Base-by-base conservation (phyloP, 2,329 filamentous ascomycete genomes). In the Capronia epimyces region DNA sequence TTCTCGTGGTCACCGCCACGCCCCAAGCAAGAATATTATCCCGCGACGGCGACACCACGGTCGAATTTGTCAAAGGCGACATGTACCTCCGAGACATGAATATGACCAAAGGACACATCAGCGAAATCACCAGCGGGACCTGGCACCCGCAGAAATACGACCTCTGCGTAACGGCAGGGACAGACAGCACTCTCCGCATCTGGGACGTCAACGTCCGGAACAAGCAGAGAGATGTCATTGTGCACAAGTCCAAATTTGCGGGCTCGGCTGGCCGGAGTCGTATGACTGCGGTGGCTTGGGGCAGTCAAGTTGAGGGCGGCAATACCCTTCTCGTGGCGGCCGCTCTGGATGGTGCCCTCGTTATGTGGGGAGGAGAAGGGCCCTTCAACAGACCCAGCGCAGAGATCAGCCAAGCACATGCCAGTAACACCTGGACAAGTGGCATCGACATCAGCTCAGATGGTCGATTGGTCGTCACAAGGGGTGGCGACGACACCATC, bases 21-120 rank as follows among this genome's bases (percentile, higher is more conserved):
- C 84, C 91, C 1, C 91, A 97, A 67, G 88, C 91, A 10, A 90
- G 89, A 67, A 83, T 98, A 20, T 77, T 97, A 67, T 87, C 82
- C 62, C 83, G 93, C 63, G 91, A 98, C 71, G 93, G 93, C 32
- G 88, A 94, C 39, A 77, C 86, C 6, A 63, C 94, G 43, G 84
- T 85, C 1, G 89, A 96, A 64, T 97, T 95, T 59, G 85, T 89
- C 60, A 98, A 98, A 71, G 93, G 93, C 40, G 93, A 98, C 66
- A 97, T 97, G 90, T 98, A 98, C 64, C 72, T 98, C 59, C 81
- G 91, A 48, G 93, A 98, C 67, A 94, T 97, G 86, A 82, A 96
- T 69, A 90, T 97, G 66, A 98, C 93, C 3, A 97, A 96, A 67
- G 93, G 93, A 1, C 93, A 98, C 69, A 83, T 96, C 46, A 90